Conservation (phyloP, 140 eudicot genomes). For the Anethum foeniculum region DNA sequence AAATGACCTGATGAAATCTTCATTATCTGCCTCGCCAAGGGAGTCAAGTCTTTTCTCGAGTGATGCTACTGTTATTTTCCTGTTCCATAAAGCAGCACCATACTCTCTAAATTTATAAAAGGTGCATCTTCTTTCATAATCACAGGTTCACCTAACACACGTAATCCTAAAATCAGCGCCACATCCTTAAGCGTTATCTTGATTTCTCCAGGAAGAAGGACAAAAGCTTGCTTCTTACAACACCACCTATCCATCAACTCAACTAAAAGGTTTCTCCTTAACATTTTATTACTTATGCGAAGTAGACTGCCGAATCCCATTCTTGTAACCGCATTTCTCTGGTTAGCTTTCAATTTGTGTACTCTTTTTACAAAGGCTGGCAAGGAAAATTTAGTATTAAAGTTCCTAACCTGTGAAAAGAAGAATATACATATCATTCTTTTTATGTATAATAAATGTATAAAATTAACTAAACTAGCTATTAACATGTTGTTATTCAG, state of each 20-base stretch:
- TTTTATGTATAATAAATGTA: neutral
- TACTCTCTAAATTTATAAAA: slow-evolving; percentile 27
- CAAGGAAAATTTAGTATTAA: slow-evolving; percentile 43
- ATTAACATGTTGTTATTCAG: neutral
- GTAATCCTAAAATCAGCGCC: slow-evolving; percentile 48
- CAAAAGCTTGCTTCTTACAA: slow-evolving; percentile 32
- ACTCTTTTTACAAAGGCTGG: slow-evolving; percentile 44
- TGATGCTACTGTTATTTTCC: slow-evolving; percentile 29
- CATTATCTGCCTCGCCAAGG: slow-evolving; percentile 33
- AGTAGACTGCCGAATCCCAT: slow-evolving; percentile 53
- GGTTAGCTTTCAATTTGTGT: slow-evolving; percentile 28
- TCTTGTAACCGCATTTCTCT: slow-evolving; percentile 28
- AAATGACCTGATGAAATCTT: slow-evolving; percentile 35
- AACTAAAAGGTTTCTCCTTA: slow-evolving; percentile 32
- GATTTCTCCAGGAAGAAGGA: slow-evolving; percentile 40
- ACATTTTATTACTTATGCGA: slow-evolving; percentile 25
- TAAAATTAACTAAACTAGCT: neutral
- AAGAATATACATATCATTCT: neutral
- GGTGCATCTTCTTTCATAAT: slow-evolving; percentile 28
- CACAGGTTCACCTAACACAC: slow-evolving; percentile 41
- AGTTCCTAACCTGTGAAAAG: slow-evolving; percentile 33
- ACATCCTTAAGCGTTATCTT: slow-evolving; percentile 42
- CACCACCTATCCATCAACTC: slow-evolving; percentile 60
- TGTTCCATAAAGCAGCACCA: slow-evolving; percentile 31
- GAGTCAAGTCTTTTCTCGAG: slow-evolving; percentile 38